Conservation (phyloP, 2,329 filamentous ascomycete species). For the Aciculosporium take region DNA sequence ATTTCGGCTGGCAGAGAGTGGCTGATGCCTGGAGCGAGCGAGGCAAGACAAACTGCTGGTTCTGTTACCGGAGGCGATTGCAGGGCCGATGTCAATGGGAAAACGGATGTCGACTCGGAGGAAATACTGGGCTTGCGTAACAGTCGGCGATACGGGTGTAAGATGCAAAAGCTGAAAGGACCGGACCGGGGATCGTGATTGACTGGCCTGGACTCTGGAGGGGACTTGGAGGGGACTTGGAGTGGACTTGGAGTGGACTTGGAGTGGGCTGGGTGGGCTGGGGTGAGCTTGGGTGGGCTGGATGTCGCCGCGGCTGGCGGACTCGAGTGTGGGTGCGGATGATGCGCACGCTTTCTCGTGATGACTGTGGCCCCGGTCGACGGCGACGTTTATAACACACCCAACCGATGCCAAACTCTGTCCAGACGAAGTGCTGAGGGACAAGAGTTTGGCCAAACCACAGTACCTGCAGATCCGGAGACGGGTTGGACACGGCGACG, state of each 20-base stretch:
- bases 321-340: slow-evolving; percentile 4
- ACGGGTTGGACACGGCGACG: slow-evolving; percentile 5
- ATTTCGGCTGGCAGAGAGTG: neutral
- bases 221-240: too few species aligned
- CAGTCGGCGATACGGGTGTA: slow-evolving; percentile 9
- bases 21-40: slow-evolving; percentile 9
- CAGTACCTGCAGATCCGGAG: slow-evolving; percentile 13
- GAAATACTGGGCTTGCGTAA: slow-evolving; percentile 5
- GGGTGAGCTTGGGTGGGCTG: too few species aligned
- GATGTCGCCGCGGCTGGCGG: neutral
- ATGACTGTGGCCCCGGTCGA: slow-evolving; percentile 1
- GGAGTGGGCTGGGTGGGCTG: neutral
- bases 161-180: slow-evolving; percentile 5
- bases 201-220: neutral
- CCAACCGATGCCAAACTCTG: neutral
- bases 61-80: slow-evolving; percentile 5
- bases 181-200: slow-evolving; percentile 3
- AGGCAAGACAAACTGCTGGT: slow-evolving; percentile 7
- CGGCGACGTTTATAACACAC: slow-evolving; percentile 1
- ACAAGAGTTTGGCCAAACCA: neutral
- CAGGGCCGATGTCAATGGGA: neutral
- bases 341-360: slow-evolving; percentile 1
- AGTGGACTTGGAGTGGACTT: too few species aligned
- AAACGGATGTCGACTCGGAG: neutral
- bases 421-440: neutral